These are phyloP conservation scores for Pseudocercospora cruenta DNA, from an alignment of 2,329 filamentous ascomycete genomes.

Conservation along the genomic window DNA sequence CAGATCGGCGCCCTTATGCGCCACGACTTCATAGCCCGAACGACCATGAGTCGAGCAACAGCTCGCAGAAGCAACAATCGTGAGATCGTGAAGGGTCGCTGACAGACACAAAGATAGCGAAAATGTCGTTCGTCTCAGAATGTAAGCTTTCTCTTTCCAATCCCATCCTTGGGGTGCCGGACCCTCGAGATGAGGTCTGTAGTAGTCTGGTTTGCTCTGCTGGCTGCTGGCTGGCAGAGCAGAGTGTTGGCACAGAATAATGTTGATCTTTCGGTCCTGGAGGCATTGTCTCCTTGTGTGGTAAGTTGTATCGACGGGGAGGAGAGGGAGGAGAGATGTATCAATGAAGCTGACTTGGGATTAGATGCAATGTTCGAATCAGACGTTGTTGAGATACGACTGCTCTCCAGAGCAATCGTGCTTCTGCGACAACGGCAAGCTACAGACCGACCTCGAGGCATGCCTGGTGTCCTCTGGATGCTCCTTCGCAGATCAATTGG, in stretches of 20 bases:
- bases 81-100: not conserved
- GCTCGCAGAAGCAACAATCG: not conserved
- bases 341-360: not conserved
- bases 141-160: not conserved
- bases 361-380: slow-evolving; percentile 15
- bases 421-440: slow-evolving; percentile 18
- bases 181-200: not conserved
- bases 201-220: not conserved
- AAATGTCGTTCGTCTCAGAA: not conserved
- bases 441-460: slow-evolving; percentile 8
- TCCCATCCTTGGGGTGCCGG: not conserved
- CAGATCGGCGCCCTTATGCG: slow-evolving; percentile 8
- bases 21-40: slow-evolving; percentile 6
- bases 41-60: slow-evolving; percentile 4
- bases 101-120: not conserved
- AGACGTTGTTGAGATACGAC: slow-evolving; percentile 12
- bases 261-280: slow-evolving; percentile 15
- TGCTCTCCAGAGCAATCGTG: slow-evolving; percentile 18
- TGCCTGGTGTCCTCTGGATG: slow-evolving; percentile 12
- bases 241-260: not conserved
- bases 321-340: not conserved
- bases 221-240: not conserved
- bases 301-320: slow-evolving; percentile 3
- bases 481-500: slow-evolving; percentile 14
- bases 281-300: slow-evolving; percentile 20